Percentiles rank a stretch among this genome's conserved stretches.
Conservation (phyloP, 2,329 filamentous ascomycete species). For the Aureobasidium lini region DNA sequence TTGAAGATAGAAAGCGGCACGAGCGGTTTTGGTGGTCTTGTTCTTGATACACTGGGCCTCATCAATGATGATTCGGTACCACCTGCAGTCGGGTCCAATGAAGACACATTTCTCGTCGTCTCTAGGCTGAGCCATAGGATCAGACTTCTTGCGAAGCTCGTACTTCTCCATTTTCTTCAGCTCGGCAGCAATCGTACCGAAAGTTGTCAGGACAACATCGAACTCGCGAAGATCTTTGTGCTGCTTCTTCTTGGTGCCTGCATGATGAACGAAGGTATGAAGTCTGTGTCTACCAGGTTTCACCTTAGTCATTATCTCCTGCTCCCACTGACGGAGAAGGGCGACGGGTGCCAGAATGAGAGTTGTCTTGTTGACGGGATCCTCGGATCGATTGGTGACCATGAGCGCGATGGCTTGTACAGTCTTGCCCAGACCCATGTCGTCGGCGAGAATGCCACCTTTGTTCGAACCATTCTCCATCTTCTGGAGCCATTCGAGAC, state of each 20-base stretch:
- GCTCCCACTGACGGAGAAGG: slow-evolving; percentile 75
- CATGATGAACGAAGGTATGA: slow-evolving; percentile 63
- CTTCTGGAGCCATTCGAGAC: slow-evolving; percentile 66
- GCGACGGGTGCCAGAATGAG: slow-evolving; percentile 75
- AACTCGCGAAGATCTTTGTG: slow-evolving; percentile 57
- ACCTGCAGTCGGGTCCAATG: slow-evolving; percentile 49
- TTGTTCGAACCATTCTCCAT: slow-evolving; percentile 66
- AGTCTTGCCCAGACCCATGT: slow-evolving; percentile 81
- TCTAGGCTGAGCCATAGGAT: slow-evolving; percentile 31
- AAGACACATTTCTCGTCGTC: slow-evolving; percentile 26
- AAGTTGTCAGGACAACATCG: slow-evolving; percentile 75
- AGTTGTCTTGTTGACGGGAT: slow-evolving; percentile 60
- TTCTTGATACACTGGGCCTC: slow-evolving; percentile 81
- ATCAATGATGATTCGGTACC: slow-evolving; percentile 65
- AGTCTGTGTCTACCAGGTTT: slow-evolving; percentile 49
- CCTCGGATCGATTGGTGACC: slow-evolving; percentile 55
- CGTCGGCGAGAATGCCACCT: slow-evolving; percentile 69
- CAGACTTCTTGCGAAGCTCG: slow-evolving; percentile 42
- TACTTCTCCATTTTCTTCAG: slow-evolving; percentile 53
- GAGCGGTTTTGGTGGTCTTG: slow-evolving; percentile 52
- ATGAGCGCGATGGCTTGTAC: slow-evolving; percentile 77
- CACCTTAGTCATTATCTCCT: slow-evolving; percentile 67
- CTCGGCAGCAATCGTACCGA: slow-evolving; percentile 62
- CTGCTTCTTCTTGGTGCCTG: slow-evolving; percentile 46
- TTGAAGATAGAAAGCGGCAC: slow-evolving; percentile 52